Base-by-base conservation (phyloP, 1,284 basidiomycete species). In the Vanrija pseudolonga region DNA sequence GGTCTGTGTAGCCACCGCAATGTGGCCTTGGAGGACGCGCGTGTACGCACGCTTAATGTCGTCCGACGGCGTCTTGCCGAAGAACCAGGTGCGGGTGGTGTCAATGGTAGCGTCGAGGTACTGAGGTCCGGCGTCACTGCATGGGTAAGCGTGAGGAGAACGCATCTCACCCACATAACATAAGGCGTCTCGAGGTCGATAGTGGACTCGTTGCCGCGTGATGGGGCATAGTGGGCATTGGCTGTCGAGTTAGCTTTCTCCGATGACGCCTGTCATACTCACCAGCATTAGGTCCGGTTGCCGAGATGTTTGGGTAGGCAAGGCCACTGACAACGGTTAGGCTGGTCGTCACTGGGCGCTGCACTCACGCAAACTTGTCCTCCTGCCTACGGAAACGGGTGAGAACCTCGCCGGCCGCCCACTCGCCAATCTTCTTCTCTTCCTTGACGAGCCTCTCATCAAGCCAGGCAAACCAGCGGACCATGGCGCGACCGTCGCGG, bases 1-100 rank as follows among this genome's bases (percentile, higher is more conserved):
- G 26, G 91, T 80, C 3, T 88, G 87, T 58, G 80, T 84, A 75
- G 94, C 90, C 62, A 96, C 91, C 38, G 91, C 90, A 63, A 98
- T 94, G 78, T 98, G 95, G 4, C 95, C 95, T 76, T 98, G 95
- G 50, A 98, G 76, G 23, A 98, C 96, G 22, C 92, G 82, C 17
- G 96, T 98, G 72, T 87, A 98, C 1, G 93, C 92, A 59, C 94
- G 87, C 67, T 85, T 87, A 56, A 75, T 57, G 73, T 93, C 87
- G 62, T 91, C 88, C 2, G 80, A 64, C 5, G 86, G 86, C 6
- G 89, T 89, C 38, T 84, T 82, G 44, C 92, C 93, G 71, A 96
- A 91, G 78, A 93, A 70, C 47, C 76, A 45, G 0, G 92, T 95
- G 50, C 93, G 83, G 2, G 91, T 94, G 9, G 90, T 94, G 74